A percentile compares a stretch with the other conserved stretches of the same genome.
These are phyloP conservation scores for Anisodus tanguticus DNA, from an alignment of 257 asterid species.

Conservation along the genomic window DNA sequence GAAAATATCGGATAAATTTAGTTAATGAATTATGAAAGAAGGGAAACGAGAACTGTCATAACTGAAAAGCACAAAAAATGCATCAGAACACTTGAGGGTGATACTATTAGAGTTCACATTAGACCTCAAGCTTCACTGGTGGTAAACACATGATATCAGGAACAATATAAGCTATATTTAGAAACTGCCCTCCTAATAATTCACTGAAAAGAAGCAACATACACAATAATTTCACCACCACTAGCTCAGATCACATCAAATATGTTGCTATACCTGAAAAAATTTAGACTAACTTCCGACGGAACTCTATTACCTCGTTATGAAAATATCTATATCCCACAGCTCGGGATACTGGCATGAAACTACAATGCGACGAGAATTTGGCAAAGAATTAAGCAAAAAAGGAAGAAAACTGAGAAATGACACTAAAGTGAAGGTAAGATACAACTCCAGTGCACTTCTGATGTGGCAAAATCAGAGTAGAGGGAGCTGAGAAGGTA, in stretches of 20 bases:
- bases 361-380: background rate
- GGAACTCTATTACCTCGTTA: background rate
- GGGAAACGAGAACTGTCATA: background rate
- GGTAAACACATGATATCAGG: background rate
- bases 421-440: background rate
- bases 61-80: conserved; percentile 23
- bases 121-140: background rate
- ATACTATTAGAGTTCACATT: background rate
- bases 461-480: background rate
- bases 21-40: background rate
- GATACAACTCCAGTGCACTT: background rate
- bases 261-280: background rate
- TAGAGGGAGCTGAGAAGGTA: background rate
- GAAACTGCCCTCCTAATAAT: background rate
- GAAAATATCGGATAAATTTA: background rate
- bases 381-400: background rate
- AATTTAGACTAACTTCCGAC: background rate
- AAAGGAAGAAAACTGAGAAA: background rate
- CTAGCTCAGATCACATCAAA: background rate
- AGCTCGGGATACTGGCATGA: background rate
- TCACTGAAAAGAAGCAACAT: background rate
- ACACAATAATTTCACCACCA: background rate
- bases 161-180: background rate
- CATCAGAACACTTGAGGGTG: background rate
- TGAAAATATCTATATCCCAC: background rate